Conservation (phyloP, 2,329 filamentous ascomycete genomes). For the Cyphellophora attinorum region DNA sequence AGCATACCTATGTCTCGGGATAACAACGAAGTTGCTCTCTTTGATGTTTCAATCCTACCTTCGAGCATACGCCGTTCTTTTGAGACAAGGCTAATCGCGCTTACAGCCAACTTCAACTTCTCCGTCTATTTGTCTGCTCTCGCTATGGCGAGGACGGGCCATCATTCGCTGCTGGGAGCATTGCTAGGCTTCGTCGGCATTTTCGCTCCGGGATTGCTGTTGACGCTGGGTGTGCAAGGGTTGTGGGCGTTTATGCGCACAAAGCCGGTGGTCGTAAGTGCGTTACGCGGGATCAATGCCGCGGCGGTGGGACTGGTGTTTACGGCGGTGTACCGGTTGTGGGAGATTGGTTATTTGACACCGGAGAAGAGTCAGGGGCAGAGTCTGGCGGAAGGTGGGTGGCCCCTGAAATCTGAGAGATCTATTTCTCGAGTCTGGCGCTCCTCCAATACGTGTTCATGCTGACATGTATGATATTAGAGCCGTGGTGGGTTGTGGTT, state of each 20-base stretch:
- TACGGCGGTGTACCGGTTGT: conserved; percentile 54
- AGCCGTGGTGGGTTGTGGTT: conserved; percentile 57
- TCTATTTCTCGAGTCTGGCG: no score
- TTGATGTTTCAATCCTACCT: no score
- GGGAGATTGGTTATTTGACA: conserved; percentile 52
- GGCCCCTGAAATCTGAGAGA: no score
- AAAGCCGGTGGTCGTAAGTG: conserved; percentile 37
- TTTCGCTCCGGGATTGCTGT: conserved; percentile 41
- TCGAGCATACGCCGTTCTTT: no score
- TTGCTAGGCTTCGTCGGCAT: conserved; percentile 45
- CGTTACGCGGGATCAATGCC: conserved; percentile 49
- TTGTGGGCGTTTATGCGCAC: conserved; percentile 45
- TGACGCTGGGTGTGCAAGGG: conserved; percentile 29
- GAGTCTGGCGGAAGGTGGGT: conserved; percentile 44
- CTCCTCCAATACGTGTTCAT: no score
- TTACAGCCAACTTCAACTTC: conserved; percentile 34
- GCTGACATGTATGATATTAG: no score
- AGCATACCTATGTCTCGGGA: no score
- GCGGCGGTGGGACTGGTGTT: conserved; percentile 53
- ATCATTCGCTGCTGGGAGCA: conserved; percentile 35
- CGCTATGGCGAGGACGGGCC: conserved; percentile 32
- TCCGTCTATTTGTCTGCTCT: conserved; percentile 49
- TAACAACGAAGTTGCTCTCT: no score
- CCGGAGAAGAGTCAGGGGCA: conserved; percentile 38
- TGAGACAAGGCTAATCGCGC: no score